These are phyloP conservation scores for Chrysochromulina tobinii DNA, from an alignment of 78 protist species.

Conservation along the genomic window DNA sequence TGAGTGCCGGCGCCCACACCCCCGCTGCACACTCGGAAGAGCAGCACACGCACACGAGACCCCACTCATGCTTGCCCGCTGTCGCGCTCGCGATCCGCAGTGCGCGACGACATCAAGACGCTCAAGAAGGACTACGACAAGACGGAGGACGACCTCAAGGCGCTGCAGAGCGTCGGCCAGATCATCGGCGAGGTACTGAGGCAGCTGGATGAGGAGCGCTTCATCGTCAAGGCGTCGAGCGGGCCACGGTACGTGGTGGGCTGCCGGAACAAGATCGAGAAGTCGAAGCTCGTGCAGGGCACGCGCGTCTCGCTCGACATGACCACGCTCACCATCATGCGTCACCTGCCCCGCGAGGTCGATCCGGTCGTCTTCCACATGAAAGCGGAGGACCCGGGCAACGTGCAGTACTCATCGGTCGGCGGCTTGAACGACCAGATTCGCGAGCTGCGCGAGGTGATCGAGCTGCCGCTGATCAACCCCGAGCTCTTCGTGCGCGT, in stretches of 20 bases:
- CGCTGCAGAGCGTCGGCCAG: slow-evolving; percentile 97
- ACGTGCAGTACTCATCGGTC: neutral
- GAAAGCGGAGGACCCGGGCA: slow-evolving; percentile 86
- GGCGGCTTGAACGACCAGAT: slow-evolving; percentile 90
- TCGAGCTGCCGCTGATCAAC: slow-evolving; percentile 97
- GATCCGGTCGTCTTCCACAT: slow-evolving; percentile 99
- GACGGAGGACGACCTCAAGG: slow-evolving; percentile 95
- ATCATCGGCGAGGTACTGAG: slow-evolving; percentile 98
- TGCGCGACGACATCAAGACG: slow-evolving; percentile 52
- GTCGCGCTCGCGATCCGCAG: neutral
- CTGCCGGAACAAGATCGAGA: slow-evolving; percentile 76
- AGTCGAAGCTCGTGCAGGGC: slow-evolving; percentile 80
- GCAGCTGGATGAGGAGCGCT: slow-evolving; percentile 94
- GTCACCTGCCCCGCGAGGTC: slow-evolving; percentile 90
- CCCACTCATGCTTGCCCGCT: too few relatives aligned
- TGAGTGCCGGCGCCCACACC: too few relatives aligned
- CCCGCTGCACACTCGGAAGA: too few relatives aligned
- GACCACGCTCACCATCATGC: slow-evolving; percentile 98
- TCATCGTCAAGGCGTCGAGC: slow-evolving; percentile 95
- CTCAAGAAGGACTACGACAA: slow-evolving; percentile 78
- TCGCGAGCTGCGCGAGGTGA: slow-evolving; percentile 92
- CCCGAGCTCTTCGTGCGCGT: slow-evolving; percentile 98
- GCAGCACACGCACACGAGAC: too few relatives aligned
- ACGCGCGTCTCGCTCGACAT: slow-evolving; percentile 99
- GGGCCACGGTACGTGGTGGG: slow-evolving; percentile 99